Evolutionary conservation across 1,284 basidiomycete genomes (phyloP).

Genomic region (Cystobasidium sp.): DNA sequence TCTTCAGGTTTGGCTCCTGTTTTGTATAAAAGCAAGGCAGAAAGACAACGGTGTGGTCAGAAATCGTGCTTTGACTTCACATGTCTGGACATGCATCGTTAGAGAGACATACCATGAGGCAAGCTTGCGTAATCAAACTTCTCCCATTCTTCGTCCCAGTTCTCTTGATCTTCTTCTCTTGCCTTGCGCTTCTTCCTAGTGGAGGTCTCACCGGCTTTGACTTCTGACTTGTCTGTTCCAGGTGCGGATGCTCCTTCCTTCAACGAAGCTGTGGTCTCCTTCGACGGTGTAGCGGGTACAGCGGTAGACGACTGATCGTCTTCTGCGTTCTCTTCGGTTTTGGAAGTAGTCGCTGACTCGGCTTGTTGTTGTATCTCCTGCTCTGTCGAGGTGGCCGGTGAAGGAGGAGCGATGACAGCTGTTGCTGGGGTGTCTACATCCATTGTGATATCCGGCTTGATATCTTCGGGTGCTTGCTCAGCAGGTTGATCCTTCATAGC

Average conservation of each 20-base stretch:
- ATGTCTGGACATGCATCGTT: background rate
- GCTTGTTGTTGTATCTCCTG: background rate
- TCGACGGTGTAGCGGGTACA: background rate
- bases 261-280: background rate
- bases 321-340: no score
- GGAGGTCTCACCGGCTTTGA: background rate
- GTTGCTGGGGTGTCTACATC: background rate
- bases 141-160: constrained; percentile 49
- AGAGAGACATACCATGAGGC: constrained; percentile 46
- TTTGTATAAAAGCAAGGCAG: constrained; percentile 51
- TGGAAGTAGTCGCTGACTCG: background rate
- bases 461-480: background rate
- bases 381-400: constrained; percentile 15
- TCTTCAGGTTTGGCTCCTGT: constrained; percentile 68
- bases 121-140: constrained; percentile 49
- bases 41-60: constrained; percentile 20
- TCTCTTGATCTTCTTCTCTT: constrained; percentile 31
- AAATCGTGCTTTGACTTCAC: background rate
- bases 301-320: background rate
- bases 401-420: background rate
- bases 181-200: constrained; percentile 12
- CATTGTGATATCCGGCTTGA: background rate
- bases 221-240: constrained; percentile 3
- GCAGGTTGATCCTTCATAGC: constrained; percentile 22
- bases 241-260: constrained; percentile 1